These are phyloP conservation scores for Vigna angularis DNA, from an alignment of 306 rosid species.

Conservation along the genomic window DNA sequence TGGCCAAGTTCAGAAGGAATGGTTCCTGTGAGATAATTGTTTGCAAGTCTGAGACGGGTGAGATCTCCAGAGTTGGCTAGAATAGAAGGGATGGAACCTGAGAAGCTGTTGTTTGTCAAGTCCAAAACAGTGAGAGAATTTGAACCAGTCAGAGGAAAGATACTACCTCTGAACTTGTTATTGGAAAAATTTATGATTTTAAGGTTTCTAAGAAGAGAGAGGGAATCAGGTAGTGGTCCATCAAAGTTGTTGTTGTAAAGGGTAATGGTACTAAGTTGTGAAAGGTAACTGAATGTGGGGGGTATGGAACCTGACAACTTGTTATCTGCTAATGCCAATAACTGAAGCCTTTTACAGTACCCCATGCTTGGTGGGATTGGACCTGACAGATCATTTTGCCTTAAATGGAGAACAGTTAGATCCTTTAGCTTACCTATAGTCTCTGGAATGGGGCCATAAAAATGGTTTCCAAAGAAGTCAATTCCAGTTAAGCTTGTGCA, in stretches of 20 bases:
- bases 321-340: constrained; percentile 87
- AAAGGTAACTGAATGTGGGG: constrained; percentile 68
- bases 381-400: constrained; percentile 81
- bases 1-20: constrained; percentile 58
- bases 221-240: constrained; percentile 74
- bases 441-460: constrained; percentile 71
- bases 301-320: constrained; percentile 75
- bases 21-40: constrained; percentile 64
- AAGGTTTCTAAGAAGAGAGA: constrained; percentile 67
- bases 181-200: constrained; percentile 78
- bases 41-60: constrained; percentile 74
- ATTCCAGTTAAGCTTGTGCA: constrained; percentile 66
- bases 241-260: constrained; percentile 85
- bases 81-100: constrained; percentile 65
- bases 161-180: constrained; percentile 67
- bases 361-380: constrained; percentile 85
- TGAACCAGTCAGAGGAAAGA: constrained; percentile 71
- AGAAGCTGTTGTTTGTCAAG: constrained; percentile 85
- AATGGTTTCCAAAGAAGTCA: constrained; percentile 86
- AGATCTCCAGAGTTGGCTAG: constrained; percentile 59
- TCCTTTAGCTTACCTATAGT: constrained; percentile 73
- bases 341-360: constrained; percentile 67
- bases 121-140: constrained; percentile 66
- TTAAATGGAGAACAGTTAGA: constrained; percentile 75
- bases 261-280: constrained; percentile 67